These are phyloP conservation scores for Phlegmacium glaucopus DNA, from an alignment of 768 basidiomycete genomes.

Conservation along the genomic window DNA sequence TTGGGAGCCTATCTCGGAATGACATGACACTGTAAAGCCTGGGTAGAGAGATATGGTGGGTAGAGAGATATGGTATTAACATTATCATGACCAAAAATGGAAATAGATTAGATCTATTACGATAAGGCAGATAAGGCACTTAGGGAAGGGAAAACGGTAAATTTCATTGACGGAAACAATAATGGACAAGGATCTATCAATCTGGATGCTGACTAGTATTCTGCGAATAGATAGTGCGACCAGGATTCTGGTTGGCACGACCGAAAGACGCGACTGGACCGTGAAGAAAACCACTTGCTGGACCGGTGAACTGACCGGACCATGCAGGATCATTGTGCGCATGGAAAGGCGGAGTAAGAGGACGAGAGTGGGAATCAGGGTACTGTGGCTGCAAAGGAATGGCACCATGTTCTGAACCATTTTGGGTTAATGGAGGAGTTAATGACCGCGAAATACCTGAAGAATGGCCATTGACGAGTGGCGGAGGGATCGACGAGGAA, in stretches of 20 bases:
- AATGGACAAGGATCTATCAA: constrained; percentile 12
- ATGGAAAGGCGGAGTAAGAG: constrained; percentile 22
- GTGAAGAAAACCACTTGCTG: constrained; percentile 48
- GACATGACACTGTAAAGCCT: constrained; percentile 4
- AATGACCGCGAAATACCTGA: constrained; percentile 9
- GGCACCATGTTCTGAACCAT: constrained; percentile 20
- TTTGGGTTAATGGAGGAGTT: constrained; percentile 14
- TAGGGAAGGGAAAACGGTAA: background rate
- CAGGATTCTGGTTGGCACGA: constrained; percentile 42
- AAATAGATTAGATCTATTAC: constrained; percentile 9
- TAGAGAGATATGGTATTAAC: background rate
- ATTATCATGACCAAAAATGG: constrained; percentile 1
- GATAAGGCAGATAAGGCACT: background rate
- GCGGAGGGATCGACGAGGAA: constrained; percentile 13
- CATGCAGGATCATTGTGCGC: constrained; percentile 19
- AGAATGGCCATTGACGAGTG: constrained; percentile 18
- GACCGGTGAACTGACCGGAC: constrained; percentile 41
- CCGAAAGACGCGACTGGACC: constrained; percentile 40
- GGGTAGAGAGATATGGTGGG: too few relatives aligned
- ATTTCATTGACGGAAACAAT: constrained; percentile 5
- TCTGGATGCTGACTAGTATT: constrained; percentile 29
- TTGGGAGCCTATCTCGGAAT: constrained; percentile 43
- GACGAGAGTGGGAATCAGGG: constrained; percentile 15
- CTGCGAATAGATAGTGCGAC: constrained; percentile 65
- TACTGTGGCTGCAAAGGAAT: constrained; percentile 21